Conservation (phyloP, 768 basidiomycete genomes). For the Chalciporus sphaerocephalus region DNA sequence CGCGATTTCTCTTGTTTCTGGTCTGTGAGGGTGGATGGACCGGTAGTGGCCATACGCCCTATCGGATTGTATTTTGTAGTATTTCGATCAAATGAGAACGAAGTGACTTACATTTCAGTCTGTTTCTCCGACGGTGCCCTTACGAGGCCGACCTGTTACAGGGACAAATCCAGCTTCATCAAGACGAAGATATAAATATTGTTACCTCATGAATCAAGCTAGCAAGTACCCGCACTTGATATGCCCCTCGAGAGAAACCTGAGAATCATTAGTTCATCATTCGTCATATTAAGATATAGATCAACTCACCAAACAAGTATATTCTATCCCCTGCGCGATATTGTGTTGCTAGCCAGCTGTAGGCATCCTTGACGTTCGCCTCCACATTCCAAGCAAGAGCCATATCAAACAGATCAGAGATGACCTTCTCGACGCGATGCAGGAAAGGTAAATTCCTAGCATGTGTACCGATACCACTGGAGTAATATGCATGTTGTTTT, state of each 20-base stretch:
- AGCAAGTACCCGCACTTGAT: conserved; percentile 36
- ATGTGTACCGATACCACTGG: conserved; percentile 32
- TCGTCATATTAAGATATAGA: not conserved
- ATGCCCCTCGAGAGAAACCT: conserved; percentile 44
- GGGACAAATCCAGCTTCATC: no score
- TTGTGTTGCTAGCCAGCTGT: not conserved
- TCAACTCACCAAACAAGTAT: conserved; percentile 35
- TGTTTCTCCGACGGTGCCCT: not conserved
- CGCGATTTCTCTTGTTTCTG: conserved; percentile 4
- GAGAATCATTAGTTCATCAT: not conserved
- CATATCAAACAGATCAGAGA: not conserved
- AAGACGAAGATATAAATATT: no score
- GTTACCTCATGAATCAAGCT: conserved; percentile 36
- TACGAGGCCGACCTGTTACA: not conserved
- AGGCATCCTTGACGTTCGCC: conserved; percentile 4
- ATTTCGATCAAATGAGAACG: not conserved
- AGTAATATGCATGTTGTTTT: conserved; percentile 29
- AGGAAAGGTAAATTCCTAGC: not conserved
- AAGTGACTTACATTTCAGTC: not conserved
- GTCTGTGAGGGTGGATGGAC: conserved; percentile 26
- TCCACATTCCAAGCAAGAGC: conserved; percentile 3
- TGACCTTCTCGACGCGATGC: not conserved
- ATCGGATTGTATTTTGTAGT: not conserved
- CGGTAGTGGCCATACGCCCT: not conserved
- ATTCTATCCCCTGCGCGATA: conserved; percentile 20